These are phyloP conservation scores for Jamesozyma rosinii DNA, from an alignment of 805 yeast species.

Conservation along the genomic window DNA sequence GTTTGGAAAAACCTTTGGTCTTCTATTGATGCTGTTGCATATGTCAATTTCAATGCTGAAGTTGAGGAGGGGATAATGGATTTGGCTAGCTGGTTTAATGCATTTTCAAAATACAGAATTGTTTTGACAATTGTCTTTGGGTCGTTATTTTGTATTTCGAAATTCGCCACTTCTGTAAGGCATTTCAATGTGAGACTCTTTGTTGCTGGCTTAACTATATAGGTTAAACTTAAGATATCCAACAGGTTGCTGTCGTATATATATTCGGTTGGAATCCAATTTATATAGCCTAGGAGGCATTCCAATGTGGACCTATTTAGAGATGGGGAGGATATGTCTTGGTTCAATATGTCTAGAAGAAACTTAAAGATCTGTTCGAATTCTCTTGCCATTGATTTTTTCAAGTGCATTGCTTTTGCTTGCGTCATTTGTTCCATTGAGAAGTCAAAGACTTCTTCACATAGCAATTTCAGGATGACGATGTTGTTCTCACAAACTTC, in stretches of 20 bases:
- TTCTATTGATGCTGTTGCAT: constrained; percentile 57
- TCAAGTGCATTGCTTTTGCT: constrained; percentile 75
- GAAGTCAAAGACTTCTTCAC: constrained; percentile 91
- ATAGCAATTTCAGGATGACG: constrained; percentile 73
- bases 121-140: constrained; percentile 36
- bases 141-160: constrained; percentile 44
- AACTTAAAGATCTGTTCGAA: constrained; percentile 84
- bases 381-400: constrained; percentile 73
- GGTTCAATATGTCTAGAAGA: constrained; percentile 82
- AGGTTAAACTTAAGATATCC: constrained; percentile 58
- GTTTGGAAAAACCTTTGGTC: constrained; percentile 92
- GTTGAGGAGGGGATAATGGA: constrained; percentile 58
- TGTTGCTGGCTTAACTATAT: constrained; percentile 63
- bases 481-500: constrained; percentile 95
- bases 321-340: constrained; percentile 58
- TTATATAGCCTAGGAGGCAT: constrained; percentile 69
- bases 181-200: constrained; percentile 79
- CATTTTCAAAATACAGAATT: constrained; percentile 52
- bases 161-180: constrained; percentile 74
- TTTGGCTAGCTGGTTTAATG: constrained; percentile 55
- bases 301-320: constrained; percentile 71
- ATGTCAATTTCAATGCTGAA: constrained; percentile 53
- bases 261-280: constrained; percentile 85
- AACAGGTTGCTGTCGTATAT: constrained; percentile 78
- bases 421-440: constrained; percentile 90